Evolutionary conservation across 768 basidiomycete genomes (phyloP), one percentile per base, ranked within the genome.

Genomic region (Stropharia rugosoannulata): DNA sequence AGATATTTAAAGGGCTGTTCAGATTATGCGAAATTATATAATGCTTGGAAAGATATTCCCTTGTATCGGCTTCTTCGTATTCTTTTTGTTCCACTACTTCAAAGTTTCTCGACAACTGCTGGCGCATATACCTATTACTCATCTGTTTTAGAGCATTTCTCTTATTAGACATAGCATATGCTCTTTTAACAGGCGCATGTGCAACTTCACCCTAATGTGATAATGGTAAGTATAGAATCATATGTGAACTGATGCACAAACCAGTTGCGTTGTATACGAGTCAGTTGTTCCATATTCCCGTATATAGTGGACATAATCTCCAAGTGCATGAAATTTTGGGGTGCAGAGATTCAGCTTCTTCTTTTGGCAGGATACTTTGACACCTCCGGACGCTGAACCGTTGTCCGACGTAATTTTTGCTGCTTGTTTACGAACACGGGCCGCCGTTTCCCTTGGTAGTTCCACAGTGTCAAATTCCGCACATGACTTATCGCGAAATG

Each of bases 251-350:
- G 8, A 51, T 41, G 29, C 22, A 7, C 9, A 2, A 4, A 0
- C 62, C 61, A 43, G n/a, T n/a, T n/a, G n/a, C n/a, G n/a, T n/a
- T n/a, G n/a, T n/a, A n/a, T n/a, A n/a, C n/a, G n/a, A n/a, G n/a
- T n/a, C n/a, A n/a, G n/a, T n/a, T n/a, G n/a, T n/a, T n/a, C n/a
- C n/a, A n/a, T n/a, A n/a, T n/a, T n/a, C n/a, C n/a, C n/a, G n/a
- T n/a, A n/a, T n/a, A n/a, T n/a, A n/a, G n/a, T n/a, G n/a, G n/a
- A n/a, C n/a, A n/a, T 73, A 72, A 51, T 77, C 69, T 0, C 70
- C 73, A 1, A 77, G 65, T 0, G 67, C 51, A 59, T 77, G 76
- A 2, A 68, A 64, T 49, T 77, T 78, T 63, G 70, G 73, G 0
- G 71, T 74, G 0, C 43, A 32, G 3, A 74, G 56, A 41, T 69